Percentiles rank a stretch among this genome's conserved stretches.
These are phyloP conservation scores for Tritrichomonas foetus DNA, from an alignment of 208 protist genomes.

Conservation along the genomic window DNA sequence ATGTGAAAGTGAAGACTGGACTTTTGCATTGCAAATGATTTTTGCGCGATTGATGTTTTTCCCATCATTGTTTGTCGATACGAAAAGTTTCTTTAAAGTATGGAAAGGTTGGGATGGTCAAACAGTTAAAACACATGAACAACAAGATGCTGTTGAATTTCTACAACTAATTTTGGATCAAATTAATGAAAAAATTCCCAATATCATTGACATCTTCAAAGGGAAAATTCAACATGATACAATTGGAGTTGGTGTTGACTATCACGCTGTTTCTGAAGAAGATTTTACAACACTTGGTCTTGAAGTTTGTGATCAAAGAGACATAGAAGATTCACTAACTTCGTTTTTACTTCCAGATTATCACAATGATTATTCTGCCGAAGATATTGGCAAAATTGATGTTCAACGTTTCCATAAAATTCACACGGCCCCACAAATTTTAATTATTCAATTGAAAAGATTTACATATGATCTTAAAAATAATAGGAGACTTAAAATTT, in stretches of 20 bases:
- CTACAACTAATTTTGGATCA: background rate
- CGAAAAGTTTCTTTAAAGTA: background rate
- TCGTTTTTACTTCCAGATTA: background rate
- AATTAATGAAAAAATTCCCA: background rate
- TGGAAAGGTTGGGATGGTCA: background rate
- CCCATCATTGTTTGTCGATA: background rate
- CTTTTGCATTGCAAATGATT: background rate
- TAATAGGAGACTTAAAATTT: background rate
- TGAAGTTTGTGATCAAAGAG: background rate
- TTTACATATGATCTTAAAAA: background rate
- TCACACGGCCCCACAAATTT: background rate
- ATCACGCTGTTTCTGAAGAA: background rate
- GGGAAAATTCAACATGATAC: background rate
- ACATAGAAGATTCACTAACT: background rate
- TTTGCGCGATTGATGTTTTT: background rate
- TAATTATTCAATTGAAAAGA: constrained; percentile 16
- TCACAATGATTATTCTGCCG: background rate
- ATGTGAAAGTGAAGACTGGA: background rate
- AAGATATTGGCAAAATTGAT: background rate
- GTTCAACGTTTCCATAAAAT: background rate
- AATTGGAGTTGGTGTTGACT: background rate
- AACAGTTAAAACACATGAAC: background rate
- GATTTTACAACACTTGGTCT: background rate
- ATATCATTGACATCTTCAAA: background rate
- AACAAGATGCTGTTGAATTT: constrained; percentile 36